phyloP scores from a whole-genome alignment of 1,284 basidiomycete genomes.

The Veloboletus limbatus region DNA sequence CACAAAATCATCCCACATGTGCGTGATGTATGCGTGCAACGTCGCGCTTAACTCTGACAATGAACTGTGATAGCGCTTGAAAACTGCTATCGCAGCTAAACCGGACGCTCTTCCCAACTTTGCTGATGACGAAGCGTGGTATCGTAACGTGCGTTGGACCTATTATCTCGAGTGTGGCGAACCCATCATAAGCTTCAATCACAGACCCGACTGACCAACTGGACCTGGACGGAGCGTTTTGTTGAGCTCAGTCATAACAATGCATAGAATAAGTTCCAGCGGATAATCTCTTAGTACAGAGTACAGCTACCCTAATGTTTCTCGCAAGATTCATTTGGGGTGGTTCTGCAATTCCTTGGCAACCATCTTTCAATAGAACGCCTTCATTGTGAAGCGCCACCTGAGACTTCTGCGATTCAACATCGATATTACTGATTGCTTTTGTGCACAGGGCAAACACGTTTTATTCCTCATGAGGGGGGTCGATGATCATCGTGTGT shows the following conservation, averaged over 20 bases:
- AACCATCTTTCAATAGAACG: neutral
- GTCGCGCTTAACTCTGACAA: neutral
- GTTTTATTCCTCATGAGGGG: slow-evolving; percentile 9
- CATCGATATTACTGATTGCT: neutral
- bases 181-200: neutral
- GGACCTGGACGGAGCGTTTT: slow-evolving; percentile 29
- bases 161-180: neutral
- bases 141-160: slow-evolving; percentile 23
- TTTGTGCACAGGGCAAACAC: slow-evolving; percentile 13
- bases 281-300: slow-evolving; percentile 5
- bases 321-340: neutral
- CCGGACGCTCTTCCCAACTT: slow-evolving; percentile 22
- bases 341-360: neutral
- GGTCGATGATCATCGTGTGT: neutral
- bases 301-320: neutral
- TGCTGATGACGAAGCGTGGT: slow-evolving; percentile 25
- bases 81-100: slow-evolving; percentile 16
- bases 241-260: slow-evolving; percentile 23
- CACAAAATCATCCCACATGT: slow-evolving; percentile 30
- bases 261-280: slow-evolving; percentile 6
- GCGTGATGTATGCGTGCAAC: slow-evolving; percentile 5
- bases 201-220: slow-evolving; percentile 21
- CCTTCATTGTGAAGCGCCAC: slow-evolving; percentile 6
- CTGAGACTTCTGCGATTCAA: too few species aligned
- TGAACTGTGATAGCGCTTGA: slow-evolving; percentile 18